Percentiles rank a stretch among this genome's conserved stretches.
Conservation (phyloP, 495 filamentous ascomycete genomes). For the Trichoderma virens region DNA sequence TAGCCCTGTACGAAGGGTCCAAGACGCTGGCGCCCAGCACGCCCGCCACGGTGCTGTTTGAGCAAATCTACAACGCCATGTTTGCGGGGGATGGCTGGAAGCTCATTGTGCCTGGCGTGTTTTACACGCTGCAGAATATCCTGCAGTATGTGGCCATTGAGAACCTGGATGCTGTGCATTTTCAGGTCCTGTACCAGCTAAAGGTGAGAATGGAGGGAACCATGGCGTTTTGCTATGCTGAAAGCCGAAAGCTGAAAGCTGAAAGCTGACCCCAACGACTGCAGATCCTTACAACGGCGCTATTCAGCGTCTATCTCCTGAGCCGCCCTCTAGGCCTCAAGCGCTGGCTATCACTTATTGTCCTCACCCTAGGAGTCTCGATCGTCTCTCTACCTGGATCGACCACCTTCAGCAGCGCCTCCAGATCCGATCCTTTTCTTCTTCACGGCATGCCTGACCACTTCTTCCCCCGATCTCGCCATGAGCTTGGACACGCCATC, state of each 20-base stretch:
- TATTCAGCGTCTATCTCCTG: conserved; percentile 78
- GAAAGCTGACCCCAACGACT: background rate
- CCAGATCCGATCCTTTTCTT: conserved; percentile 34
- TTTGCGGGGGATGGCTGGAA: conserved; percentile 97
- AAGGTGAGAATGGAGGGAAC: conserved; percentile 39
- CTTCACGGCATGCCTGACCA: conserved; percentile 50
- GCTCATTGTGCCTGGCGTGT: conserved; percentile 75
- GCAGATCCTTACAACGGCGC: conserved; percentile 72
- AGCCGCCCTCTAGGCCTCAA: conserved; percentile 56
- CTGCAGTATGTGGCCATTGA: conserved; percentile 88
- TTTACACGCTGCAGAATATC: conserved; percentile 87
- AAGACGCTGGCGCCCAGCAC: conserved; percentile 63
- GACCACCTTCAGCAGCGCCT: conserved; percentile 34
- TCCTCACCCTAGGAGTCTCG: conserved; percentile 79
- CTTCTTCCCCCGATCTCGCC: conserved; percentile 67
- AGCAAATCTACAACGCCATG: conserved; percentile 67
- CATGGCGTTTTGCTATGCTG: no score
- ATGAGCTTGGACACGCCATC: conserved; percentile 45
- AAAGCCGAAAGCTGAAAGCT: background rate
- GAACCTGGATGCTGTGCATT: conserved; percentile 84
- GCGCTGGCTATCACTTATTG: conserved; percentile 71
- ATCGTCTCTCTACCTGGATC: conserved; percentile 72
- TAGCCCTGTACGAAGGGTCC: conserved; percentile 82
- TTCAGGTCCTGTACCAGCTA: conserved; percentile 87
- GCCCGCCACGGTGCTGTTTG: conserved; percentile 70